Evolutionary conservation across 352 stramenopile species (phyloP), one percentile per base, ranked within the genome.

Genomic region (Phytophthora brassicae): DNA sequence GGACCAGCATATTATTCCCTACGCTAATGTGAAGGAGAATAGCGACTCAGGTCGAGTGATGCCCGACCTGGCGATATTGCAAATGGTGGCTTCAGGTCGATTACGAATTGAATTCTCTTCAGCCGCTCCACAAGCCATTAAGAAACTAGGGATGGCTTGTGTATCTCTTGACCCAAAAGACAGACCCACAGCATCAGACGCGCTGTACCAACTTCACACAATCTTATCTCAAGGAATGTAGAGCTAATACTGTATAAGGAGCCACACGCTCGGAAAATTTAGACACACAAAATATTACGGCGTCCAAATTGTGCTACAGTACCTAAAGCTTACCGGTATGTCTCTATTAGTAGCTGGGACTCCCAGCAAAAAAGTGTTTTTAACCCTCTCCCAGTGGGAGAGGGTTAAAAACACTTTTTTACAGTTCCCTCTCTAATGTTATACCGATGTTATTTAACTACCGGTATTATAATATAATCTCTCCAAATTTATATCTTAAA

Each of bases 201-300:
- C 55, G 16, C 38, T 88, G 28, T 76, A 81, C 57, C 60, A 74
- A 45, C 52, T 85, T 11, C 76, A 80, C 54, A 72, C 38, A n/a
- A 59, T 72, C 23, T 49, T 75, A 64, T 45, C 51, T 48, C 39
- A 22, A 19, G 66, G 54, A 47, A 31, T 61, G 29, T 74, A 70
- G 24, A 56, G 23, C 51, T 26, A 13, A 19, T 41, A 16, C 41
- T 29, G 26, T 63, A 66, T 66, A 63, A 65, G 6, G 42, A 61
- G 49, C 50, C 19, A 39, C 33, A 28, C 19, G 46, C 36, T 68
- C 51, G 46, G 24, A 31, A 53, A 63, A 48, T 60, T 60, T 66
- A 56, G 56, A 44, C 46, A n/a, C n/a, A n/a, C n/a, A n/a, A n/a
- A n/a, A n/a, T n/a, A n/a, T n/a, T n/a, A n/a, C n/a, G n/a, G n/a